Base-by-base conservation (phyloP, 176 grass and related monocot genomes). In the Lolium rigidum region DNA sequence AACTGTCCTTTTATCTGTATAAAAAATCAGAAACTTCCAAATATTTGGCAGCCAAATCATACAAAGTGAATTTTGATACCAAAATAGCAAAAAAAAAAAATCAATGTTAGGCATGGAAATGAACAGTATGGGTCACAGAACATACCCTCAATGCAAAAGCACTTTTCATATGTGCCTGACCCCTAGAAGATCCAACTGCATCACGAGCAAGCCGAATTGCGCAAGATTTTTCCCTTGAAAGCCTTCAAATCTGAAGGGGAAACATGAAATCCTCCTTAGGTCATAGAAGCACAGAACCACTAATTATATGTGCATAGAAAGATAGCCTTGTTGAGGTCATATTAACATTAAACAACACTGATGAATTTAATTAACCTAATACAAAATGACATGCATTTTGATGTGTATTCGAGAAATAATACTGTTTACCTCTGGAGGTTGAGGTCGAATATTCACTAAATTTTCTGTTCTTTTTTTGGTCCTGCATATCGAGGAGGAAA, bases 201-300 rank as follows among this genome's bases (percentile, higher is more conserved):
- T 39, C 44, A 56, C 46, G 79, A 39, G 16, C 65, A 62, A 82
- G 52, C 54, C 72, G 64, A 70, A 61, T 51, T 83, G 37, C 79
- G 47, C 17, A 38, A 89, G 21, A 71, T 86, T 78, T 41, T 55
- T 78, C 16, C 71, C 21, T 25, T 77, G 52, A 38, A 46, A 54
- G 16, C 44, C 22, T 25, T 86, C 1, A 90, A 48, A 83, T 28
- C 48, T 64, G 63, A 78, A 90, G 55, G 61, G 83, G 70, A 71
- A 44, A 44, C 46, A 70, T 56, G 8, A 64, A 66, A 47, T 85
- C 66, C 25, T 52, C 59, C 54, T 65, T 63, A 86, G 15, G 39
- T 10, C 43, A 67, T 76, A 77, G 39, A 77, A 85, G 59, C 74
- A 77, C 5, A 76, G 56, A 25, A 41, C 39, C 39, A 41, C 39